Evolutionary conservation across 1,139 yeast genomes (phyloP).

Genomic region (Candida gigantensis): DNA sequence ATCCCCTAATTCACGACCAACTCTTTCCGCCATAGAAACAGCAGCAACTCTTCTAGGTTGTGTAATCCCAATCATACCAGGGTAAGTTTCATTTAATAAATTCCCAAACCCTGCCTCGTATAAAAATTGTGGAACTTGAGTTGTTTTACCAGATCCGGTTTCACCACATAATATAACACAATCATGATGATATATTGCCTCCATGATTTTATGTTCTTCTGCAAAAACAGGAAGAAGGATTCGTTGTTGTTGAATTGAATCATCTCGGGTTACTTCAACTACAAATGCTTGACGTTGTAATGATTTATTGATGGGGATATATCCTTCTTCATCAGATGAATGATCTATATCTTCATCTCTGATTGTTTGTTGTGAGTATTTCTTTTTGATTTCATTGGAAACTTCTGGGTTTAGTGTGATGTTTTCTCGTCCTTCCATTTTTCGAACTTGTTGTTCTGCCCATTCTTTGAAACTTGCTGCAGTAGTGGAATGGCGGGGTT

Average conservation of each 20-base stretch:
- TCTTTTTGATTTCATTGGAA: conserved; percentile 48
- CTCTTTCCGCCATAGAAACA: conserved; percentile 94
- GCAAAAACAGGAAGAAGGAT: conserved; percentile 82
- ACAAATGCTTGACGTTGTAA: conserved; percentile 64
- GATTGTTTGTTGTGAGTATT: conserved; percentile 41
- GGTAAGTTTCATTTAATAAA: conserved; percentile 55
- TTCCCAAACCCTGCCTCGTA: conserved; percentile 88
- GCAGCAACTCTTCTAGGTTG: conserved; percentile 99
- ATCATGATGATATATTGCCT: conserved; percentile 90
- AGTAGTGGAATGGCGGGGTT: conserved; percentile 43
- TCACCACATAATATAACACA: conserved; percentile 92
- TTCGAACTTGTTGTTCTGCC: conserved; percentile 60
- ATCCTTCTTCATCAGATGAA: conserved; percentile 56
- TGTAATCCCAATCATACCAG: conserved; percentile 94
- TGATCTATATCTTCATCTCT: conserved; percentile 68
- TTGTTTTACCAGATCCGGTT: conserved; percentile 83
- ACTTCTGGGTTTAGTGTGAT: conserved; percentile 52
- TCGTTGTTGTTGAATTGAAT: conserved; percentile 65
- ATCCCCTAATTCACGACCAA: conserved; percentile 77
- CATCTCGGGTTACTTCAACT: conserved; percentile 66
- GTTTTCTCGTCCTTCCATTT: conserved; percentile 57
- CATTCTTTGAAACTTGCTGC: conserved; percentile 57
- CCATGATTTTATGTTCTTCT: conserved; percentile 94
- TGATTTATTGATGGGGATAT: conserved; percentile 54
- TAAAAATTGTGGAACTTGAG: conserved; percentile 76